Conservation (phyloP, 495 filamentous ascomycete species). For the Podospora tetraspora region DNA sequence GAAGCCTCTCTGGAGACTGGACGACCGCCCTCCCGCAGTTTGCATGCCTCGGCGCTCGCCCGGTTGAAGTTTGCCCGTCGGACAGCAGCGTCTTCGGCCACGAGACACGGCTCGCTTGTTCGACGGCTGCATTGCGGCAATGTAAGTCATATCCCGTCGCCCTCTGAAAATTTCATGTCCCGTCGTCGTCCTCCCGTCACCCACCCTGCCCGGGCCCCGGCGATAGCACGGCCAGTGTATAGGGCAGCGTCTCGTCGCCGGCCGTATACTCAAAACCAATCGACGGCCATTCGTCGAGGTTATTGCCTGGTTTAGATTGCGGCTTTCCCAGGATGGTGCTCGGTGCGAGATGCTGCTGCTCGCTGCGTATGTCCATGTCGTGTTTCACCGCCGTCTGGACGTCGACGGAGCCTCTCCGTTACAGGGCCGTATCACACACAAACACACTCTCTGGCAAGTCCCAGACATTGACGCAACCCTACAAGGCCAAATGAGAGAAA, state of each 20-base stretch:
- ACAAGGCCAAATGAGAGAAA: neutral
- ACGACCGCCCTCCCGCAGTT: neutral
- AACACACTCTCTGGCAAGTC: neutral
- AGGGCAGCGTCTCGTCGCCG: neutral
- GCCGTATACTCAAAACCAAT: neutral
- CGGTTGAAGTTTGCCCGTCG: neutral
- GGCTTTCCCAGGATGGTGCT: neutral
- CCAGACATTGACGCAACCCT: neutral
- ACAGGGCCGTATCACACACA: neutral
- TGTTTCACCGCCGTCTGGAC: neutral
- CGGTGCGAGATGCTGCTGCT: neutral
- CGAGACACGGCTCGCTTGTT: slow-evolving; percentile 10
- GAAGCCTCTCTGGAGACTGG: too few species aligned
- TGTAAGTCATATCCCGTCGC: slow-evolving; percentile 14
- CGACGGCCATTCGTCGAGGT: neutral
- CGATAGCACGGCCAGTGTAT: neutral
- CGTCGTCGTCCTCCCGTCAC: neutral
- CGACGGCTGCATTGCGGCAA: slow-evolving; percentile 12
- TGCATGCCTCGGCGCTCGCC: neutral
- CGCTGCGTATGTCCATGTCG: neutral
- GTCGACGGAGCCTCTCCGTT: neutral
- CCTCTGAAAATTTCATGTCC: neutral
- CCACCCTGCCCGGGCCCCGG: neutral
- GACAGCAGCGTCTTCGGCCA: neutral
- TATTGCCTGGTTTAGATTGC: neutral